Evolutionary conservation across 73 alveolate genomes (phyloP), one percentile per base, ranked within the genome.

Genomic region (Tetrahymena thermophila): DNA sequence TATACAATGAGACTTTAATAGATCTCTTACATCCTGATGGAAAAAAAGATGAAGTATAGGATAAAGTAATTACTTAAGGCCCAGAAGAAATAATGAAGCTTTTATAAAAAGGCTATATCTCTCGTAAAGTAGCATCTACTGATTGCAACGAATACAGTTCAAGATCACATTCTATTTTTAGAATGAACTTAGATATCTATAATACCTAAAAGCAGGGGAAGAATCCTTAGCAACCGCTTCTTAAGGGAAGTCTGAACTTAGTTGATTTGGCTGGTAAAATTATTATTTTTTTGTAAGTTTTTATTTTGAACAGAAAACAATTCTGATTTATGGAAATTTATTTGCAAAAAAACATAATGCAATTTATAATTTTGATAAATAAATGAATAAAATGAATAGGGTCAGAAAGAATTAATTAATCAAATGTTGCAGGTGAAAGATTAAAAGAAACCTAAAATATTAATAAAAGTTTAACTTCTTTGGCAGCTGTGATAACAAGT

Each of bases 311-410:
- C n/a, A 23, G 16, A 56, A 21, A 56, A 56, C 1, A 56, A 9
- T 25, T 0, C 85, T 56, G 10, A 23, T 10, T 56, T 56, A 1
- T 31, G 23, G 4, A 71, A 71, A 19, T 42, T 35, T n/a, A n/a
- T n/a, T 57, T 10, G 21, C 15, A 16, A 35, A 93, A 4, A 19
- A 50, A 50, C 3, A 5, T 50, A 50, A 50, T 50, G 7, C 15
- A 3, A 14, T 44, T 50, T n/a, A n/a, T n/a, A n/a, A n/a, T n/a
- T n/a, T n/a, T n/a, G n/a, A 50, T 19, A 9, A 19, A 98, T 44
- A 97, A 98, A 96, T 95, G 98, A 56, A 98, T 98, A 4, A 99
- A 98, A 95, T 94, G 98, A 43, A 99, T 99, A 9, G 99, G 99
- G 14, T 97, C 99, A 16, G 99, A 99, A 95, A 98, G 99, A 85